Conservation (phyloP, 2,329 filamentous ascomycete species). For the Cryoendolithus antarcticus region DNA sequence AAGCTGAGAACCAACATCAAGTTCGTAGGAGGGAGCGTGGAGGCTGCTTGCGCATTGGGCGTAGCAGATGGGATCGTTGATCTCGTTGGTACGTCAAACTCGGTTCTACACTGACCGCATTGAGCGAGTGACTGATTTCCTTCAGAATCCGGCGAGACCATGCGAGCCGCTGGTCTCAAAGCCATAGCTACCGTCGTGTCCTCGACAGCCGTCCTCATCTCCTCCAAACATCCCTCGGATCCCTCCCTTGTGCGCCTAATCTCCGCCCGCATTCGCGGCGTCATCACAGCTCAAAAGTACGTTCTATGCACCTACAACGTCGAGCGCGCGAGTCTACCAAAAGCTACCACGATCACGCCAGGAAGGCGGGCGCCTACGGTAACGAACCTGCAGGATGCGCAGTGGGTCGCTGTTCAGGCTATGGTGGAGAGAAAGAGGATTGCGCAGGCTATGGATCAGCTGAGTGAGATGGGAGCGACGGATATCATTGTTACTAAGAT, state of each 20-base stretch:
- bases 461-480: conserved; percentile 62
- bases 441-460: conserved; percentile 74
- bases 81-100: conserved; percentile 64
- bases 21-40: conserved; percentile 90
- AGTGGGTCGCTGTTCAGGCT: conserved; percentile 85
- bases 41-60: conserved; percentile 88
- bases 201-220: conserved; percentile 80
- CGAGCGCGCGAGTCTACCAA: conserved; percentile 52
- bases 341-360: conserved; percentile 68
- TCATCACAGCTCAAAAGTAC: conserved; percentile 89
- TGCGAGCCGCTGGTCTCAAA: conserved; percentile 88
- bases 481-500: conserved; percentile 81
- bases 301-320: conserved; percentile 97
- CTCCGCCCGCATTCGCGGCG: conserved; percentile 73
- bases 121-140: conserved; percentile 10
- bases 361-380: conserved; percentile 89
- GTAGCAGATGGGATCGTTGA: conserved; percentile 97
- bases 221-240: conserved; percentile 73
- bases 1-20: conserved; percentile 78
- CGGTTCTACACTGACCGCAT: background rate
- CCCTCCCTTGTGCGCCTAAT: conserved; percentile 72
- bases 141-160: conserved; percentile 90
- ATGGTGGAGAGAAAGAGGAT: conserved; percentile 89
- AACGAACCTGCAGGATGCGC: conserved; percentile 74
- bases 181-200: conserved; percentile 89